These are phyloP conservation scores for Paraleonurus japonicus DNA, from an alignment of 257 asterid species.

Conservation along the genomic window DNA sequence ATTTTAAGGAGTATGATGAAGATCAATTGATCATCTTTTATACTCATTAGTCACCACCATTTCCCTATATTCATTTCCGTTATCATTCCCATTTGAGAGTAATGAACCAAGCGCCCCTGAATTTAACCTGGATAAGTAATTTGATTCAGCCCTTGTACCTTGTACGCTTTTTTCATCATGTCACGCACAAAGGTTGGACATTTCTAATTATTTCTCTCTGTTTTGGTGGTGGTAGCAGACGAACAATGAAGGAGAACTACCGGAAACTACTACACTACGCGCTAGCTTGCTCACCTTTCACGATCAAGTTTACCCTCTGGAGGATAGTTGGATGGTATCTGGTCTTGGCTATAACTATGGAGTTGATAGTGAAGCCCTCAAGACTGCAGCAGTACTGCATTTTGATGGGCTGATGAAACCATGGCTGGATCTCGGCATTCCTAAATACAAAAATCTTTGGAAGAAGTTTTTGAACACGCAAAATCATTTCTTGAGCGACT, in stretches of 20 bases:
- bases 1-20: no score
- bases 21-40: no score
- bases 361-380: conserved; percentile 38
- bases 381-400: conserved; percentile 75
- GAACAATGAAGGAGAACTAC: conserved; percentile 40
- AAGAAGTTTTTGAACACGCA: conserved; percentile 65
- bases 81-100: no score
- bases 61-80: no score
- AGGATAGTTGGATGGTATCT: conserved; percentile 72
- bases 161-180: neutral
- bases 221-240: conserved; percentile 44
- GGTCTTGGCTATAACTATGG: conserved; percentile 90
- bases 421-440: conserved; percentile 96
- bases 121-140: neutral
- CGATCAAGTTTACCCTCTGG: conserved; percentile 64
- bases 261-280: conserved; percentile 50
- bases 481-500: conserved; percentile 69
- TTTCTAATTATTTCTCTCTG: conserved; percentile 13
- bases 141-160: neutral
- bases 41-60: no score
- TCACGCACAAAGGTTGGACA: neutral
- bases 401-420: conserved; percentile 98
- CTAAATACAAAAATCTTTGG: conserved; percentile 71
- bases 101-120: no score
- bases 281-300: conserved; percentile 77